phyloP scores from a whole-genome alignment of 805 yeast species.

The Candida manassasensis region DNA sequence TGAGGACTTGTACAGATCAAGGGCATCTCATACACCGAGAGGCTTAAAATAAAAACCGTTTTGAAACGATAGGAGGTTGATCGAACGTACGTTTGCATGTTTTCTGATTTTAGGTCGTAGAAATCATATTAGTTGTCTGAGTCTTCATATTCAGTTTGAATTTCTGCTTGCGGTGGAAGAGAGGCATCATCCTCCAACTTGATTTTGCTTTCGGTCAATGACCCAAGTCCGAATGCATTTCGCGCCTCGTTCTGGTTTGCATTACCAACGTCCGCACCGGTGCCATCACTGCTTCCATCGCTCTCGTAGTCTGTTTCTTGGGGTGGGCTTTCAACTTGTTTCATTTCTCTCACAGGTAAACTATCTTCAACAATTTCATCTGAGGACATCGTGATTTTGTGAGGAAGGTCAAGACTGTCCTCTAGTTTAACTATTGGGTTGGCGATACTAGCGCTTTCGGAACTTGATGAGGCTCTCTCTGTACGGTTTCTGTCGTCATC shows the following conservation, averaged over 20 bases:
- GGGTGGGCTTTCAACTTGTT: background rate
- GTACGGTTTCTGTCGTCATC: conserved; percentile 7
- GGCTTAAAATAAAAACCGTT: no score
- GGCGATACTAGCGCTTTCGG: no score
- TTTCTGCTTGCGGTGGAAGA: conserved; percentile 1
- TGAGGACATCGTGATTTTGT: background rate
- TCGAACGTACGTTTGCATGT: no score
- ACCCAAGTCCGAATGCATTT: background rate
- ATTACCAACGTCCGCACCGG: no score
- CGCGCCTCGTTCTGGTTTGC: no score
- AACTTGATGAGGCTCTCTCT: no score
- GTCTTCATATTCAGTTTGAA: conserved; percentile 5
- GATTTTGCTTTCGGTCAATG: background rate
- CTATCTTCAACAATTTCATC: conserved; percentile 10
- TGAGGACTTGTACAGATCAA: no score
- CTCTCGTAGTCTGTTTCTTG: conserved; percentile 4
- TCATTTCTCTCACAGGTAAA: conserved; percentile 3
- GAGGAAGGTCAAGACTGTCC: no score
- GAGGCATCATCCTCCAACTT: background rate
- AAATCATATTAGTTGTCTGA: conserved; percentile 3
- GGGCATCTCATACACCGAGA: no score
- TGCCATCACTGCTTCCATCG: conserved; percentile 1
- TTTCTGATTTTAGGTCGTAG: no score
- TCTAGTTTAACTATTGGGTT: no score
- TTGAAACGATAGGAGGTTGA: no score